Conservation (phyloP, 768 basidiomycete species). For the Hypsizygus marmoreus region DNA sequence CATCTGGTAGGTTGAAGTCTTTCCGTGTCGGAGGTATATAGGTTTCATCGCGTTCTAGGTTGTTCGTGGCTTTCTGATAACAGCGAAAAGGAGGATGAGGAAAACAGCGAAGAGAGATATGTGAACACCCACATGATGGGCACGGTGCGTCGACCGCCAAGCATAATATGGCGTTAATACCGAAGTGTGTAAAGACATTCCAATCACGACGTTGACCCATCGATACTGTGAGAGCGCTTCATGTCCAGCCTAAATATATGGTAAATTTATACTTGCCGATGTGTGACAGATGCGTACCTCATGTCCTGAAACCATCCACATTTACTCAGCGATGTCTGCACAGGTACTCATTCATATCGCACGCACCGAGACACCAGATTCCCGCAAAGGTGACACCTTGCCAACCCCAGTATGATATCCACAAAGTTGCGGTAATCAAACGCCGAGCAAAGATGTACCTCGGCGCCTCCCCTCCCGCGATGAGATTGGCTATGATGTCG, state of each 20-base stretch:
- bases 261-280: background rate
- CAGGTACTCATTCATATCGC: too few species aligned
- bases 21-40: slow-evolving; percentile 53
- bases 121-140: slow-evolving; percentile 57
- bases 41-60: slow-evolving; percentile 74
- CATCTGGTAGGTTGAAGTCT: slow-evolving; percentile 46
- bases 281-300: slow-evolving; percentile 32
- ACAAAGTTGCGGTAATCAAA: slow-evolving; percentile 31
- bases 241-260: slow-evolving; percentile 45
- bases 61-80: slow-evolving; percentile 44
- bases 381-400: slow-evolving; percentile 49
- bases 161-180: slow-evolving; percentile 62
- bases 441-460: slow-evolving; percentile 14
- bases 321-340: background rate
- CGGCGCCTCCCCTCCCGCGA: slow-evolving; percentile 4
- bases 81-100: background rate
- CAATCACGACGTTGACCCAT: slow-evolving; percentile 39
- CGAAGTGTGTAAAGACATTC: slow-evolving; percentile 45
- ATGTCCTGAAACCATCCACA: slow-evolving; percentile 34
- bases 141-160: slow-evolving; percentile 68
- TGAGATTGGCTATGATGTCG: slow-evolving; percentile 15
- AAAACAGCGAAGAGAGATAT: background rate
- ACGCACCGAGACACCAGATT: slow-evolving; percentile 45
- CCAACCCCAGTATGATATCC: slow-evolving; percentile 52
- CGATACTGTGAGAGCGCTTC: slow-evolving; percentile 44